Conservation (phyloP, 352 stramenopile genomes). For the Globisporangium mamillatum region DNA sequence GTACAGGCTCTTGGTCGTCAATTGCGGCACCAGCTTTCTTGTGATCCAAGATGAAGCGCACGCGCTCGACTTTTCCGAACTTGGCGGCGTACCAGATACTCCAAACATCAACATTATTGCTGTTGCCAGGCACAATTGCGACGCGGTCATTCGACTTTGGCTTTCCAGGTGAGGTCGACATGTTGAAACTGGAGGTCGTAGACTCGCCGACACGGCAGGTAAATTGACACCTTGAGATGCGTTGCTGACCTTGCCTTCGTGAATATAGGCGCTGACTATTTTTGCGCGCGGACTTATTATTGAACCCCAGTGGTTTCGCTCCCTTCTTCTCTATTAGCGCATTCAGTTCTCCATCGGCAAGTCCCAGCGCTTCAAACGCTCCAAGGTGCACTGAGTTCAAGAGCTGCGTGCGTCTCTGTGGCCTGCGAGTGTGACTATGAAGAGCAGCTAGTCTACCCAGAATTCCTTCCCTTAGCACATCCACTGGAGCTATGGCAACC, state of each 20-base stretch:
- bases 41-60: constrained; percentile 50
- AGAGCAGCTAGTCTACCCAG: background rate
- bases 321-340: background rate
- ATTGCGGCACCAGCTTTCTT: constrained; percentile 32
- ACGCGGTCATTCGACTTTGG: background rate
- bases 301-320: constrained; percentile 5
- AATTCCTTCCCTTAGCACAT: background rate
- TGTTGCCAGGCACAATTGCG: background rate
- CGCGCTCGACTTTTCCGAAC: constrained; percentile 48
- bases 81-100: constrained; percentile 76
- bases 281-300: background rate
- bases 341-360: background rate
- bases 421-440: constrained; percentile 4
- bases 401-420: background rate
- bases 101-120: constrained; percentile 36
- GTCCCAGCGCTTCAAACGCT: background rate
- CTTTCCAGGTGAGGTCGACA: constrained; percentile 1
- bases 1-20: constrained; percentile 57
- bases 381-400: background rate
- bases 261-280: background rate
- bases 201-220: too few species aligned
- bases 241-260: too few species aligned
- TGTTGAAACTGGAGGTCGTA: background rate
- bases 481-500: constrained; percentile 25
- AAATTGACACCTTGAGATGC: background rate